A percentile compares a stretch with the other conserved stretches of the same genome.
Evolutionary conservation across 805 yeast species (phyloP).

Genomic region (Lachancea lanzarotensis): DNA sequence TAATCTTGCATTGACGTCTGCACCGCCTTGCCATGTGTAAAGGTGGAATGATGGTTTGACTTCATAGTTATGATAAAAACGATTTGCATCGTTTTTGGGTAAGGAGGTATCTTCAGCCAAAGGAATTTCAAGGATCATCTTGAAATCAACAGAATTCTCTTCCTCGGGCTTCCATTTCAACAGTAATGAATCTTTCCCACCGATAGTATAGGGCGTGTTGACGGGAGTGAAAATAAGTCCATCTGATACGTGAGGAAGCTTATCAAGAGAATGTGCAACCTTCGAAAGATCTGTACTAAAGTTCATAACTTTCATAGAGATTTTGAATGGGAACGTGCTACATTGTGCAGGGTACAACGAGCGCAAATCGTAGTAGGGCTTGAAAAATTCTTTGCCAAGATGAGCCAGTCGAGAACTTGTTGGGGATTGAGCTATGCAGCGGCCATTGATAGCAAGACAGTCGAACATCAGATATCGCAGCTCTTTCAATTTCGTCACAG

Average conservation of each 20-base stretch:
- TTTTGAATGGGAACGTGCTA: constrained; percentile 72
- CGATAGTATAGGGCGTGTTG: constrained; percentile 76
- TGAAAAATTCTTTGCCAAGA: constrained; percentile 70
- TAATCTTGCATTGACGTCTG: constrained; percentile 29
- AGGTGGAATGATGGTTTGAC: constrained; percentile 64
- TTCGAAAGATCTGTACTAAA: constrained; percentile 70
- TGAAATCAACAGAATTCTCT: constrained; percentile 90
- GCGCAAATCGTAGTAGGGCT: constrained; percentile 73
- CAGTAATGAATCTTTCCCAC: constrained; percentile 73
- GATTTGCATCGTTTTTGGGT: constrained; percentile 53
- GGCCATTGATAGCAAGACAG: constrained; percentile 77
- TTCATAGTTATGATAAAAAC: constrained; percentile 76
- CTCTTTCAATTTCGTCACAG: constrained; percentile 51
- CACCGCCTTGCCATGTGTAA: constrained; percentile 70
- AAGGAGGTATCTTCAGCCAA: constrained; percentile 29
- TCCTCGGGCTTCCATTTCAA: constrained; percentile 97
- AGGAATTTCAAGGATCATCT: constrained; percentile 43
- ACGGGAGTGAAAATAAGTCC: constrained; percentile 93
- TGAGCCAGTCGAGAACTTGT: constrained; percentile 82
- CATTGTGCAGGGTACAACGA: constrained; percentile 65
- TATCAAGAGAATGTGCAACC: constrained; percentile 64
- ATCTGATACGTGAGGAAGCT: constrained; percentile 82
- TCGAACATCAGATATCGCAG: constrained; percentile 84
- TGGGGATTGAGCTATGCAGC: constrained; percentile 58
- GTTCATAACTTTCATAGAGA: constrained; percentile 84